phyloP scores from a whole-genome alignment of 2,329 filamentous ascomycete species.

The Diaporthe eres region DNA sequence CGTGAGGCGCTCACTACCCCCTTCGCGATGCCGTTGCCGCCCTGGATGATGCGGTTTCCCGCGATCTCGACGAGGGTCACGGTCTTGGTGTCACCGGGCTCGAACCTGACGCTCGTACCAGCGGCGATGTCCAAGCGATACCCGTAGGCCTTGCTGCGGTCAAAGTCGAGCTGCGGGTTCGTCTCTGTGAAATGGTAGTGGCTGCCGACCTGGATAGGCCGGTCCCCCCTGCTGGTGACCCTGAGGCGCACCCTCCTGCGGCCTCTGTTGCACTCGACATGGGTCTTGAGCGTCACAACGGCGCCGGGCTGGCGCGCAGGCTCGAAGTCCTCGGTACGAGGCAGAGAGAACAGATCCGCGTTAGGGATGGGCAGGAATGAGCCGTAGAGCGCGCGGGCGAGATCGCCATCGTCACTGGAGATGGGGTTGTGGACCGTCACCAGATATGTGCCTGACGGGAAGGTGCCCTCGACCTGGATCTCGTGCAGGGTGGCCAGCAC shows the following conservation, averaged over 20 bases:
- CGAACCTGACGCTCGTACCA: slow-evolving; percentile 92
- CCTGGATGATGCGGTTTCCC: slow-evolving; percentile 83
- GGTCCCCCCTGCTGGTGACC: slow-evolving; percentile 89
- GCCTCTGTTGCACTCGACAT: slow-evolving; percentile 79
- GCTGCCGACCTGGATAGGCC: slow-evolving; percentile 92
- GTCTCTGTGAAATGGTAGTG: slow-evolving; percentile 97
- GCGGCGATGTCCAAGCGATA: slow-evolving; percentile 91
- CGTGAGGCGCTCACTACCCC: slow-evolving; percentile 78
- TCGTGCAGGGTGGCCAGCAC: slow-evolving; percentile 85
- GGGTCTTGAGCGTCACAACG: slow-evolving; percentile 78
- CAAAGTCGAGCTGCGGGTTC: slow-evolving; percentile 92
- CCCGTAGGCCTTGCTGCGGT: slow-evolving; percentile 85
- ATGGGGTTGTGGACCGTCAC: slow-evolving; percentile 96
- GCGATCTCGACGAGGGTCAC: slow-evolving; percentile 92
- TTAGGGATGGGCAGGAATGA: slow-evolving; percentile 87
- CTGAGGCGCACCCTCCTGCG: slow-evolving; percentile 80
- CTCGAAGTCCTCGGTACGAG: slow-evolving; percentile 76
- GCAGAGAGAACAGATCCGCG: slow-evolving; percentile 75
- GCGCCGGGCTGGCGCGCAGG: slow-evolving; percentile 82
- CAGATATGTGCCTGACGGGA: slow-evolving; percentile 90
- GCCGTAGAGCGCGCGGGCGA: slow-evolving; percentile 89
- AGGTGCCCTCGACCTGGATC: slow-evolving; percentile 95
- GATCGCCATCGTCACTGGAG: slow-evolving; percentile 85
- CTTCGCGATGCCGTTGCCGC: slow-evolving; percentile 84
- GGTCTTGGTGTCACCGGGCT: slow-evolving; percentile 92